phyloP scores from a whole-genome alignment of 495 filamentous ascomycete genomes.

The Penicillium bialowiezense region DNA sequence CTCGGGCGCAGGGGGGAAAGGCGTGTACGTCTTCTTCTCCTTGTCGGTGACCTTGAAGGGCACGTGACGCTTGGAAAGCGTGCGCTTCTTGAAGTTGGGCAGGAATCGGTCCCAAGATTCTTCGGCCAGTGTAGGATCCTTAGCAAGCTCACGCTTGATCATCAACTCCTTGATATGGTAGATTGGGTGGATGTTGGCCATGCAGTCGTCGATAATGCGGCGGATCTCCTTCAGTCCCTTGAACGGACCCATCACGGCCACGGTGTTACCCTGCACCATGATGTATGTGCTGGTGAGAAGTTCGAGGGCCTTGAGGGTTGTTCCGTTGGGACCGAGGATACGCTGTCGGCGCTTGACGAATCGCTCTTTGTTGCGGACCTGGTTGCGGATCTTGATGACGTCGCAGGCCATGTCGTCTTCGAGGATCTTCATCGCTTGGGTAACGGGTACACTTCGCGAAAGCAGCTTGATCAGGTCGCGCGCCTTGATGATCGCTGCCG shows the following conservation, averaged over 20 bases:
- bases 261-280: constrained; percentile 95
- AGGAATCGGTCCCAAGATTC: constrained; percentile 97
- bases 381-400: constrained; percentile 88
- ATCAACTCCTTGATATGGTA: constrained; percentile 98
- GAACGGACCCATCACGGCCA: constrained; percentile 84
- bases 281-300: constrained; percentile 93
- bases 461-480: constrained; percentile 92
- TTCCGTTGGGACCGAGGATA: constrained; percentile 80
- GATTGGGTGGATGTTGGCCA: constrained; percentile 91
- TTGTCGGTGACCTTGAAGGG: constrained; percentile 91
- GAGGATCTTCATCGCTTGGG: constrained; percentile 84
- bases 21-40: constrained; percentile 88
- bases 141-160: constrained; percentile 97
- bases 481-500: constrained; percentile 90
- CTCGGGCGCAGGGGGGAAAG: constrained; percentile 70
- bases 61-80: constrained; percentile 74
- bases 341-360: constrained; percentile 95
- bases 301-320: constrained; percentile 90
- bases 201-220: constrained; percentile 88
- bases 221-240: constrained; percentile 93
- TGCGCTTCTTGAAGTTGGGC: constrained; percentile 97
- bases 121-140: constrained; percentile 80
- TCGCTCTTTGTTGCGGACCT: constrained; percentile 91
- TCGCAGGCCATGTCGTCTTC: constrained; percentile 88
- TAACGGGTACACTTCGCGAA: constrained; percentile 86